Base-by-base conservation (phyloP, 352 stramenopile species). In the Phytophthora macrochlamydospora region DNA sequence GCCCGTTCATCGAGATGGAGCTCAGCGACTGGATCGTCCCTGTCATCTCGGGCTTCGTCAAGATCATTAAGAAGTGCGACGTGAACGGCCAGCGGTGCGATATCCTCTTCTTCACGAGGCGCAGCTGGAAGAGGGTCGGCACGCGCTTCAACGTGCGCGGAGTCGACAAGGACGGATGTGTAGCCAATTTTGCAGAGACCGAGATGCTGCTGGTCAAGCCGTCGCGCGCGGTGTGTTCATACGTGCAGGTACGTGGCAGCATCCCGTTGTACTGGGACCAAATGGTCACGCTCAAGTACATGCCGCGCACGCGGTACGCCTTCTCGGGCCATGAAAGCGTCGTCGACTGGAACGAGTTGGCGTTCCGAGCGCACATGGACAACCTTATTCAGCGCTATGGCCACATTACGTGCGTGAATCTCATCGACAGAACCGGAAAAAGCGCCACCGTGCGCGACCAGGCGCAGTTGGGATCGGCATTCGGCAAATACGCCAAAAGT, bases 111-210 rank as follows among this genome's bases (percentile, higher is more conserved):
- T 88, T 96, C 55, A 90, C 84, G 2, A 62, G 85, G n/a, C 71
- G 89, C 7, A 91, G 86, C 31, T 89, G 74, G 55, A 83, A 89
- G 61, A 86, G 94, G 50, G 79, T 97, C 43, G 74, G 97, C 11
- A 85, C 93, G 44, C 87, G 96, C 51, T 98, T 98, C 75, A 98
- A 92, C 45, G 86, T 91, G 69, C 84, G 96, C 50, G 96, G 96
- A 44, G 82, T 97, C 7, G 94, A 98, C 77, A 84, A 79, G 37
- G 77, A 90, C 7, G 95, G 94, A 35, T 85, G 93, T 43, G 92
- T 97, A 18, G 95, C 96, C 6, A 99, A 99, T 76, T 98, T 97
- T 76, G 95, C 94, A 7, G 96, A 99, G 77, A 98, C 93, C 4
- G 96, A 99, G 71, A 95, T 98, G 84, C 56, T 87, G 79, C 58